Evolutionary conservation across 441 rosid genomes (phyloP), one percentile per base, ranked within the genome.

Genomic region (Gossypium schwendimanii): DNA sequence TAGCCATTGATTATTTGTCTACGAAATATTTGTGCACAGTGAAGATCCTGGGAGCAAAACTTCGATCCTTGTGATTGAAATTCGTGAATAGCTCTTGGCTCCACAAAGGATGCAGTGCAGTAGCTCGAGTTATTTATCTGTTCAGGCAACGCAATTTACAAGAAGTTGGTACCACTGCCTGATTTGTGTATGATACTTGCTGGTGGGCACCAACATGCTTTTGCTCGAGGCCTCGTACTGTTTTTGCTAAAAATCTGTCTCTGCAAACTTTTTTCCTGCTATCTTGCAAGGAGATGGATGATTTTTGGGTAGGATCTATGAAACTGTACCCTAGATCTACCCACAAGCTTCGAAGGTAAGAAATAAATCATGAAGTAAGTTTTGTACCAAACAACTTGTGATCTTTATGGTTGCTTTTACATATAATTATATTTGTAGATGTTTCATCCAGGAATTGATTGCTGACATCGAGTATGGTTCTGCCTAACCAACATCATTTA

Each of bases 301-400:
- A 62, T 73, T 70, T 61, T n/a, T 15, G 73, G 73, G 77, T 59
- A 39, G 79, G 78, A 64, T 47, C 50, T 53, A 23, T 79, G 55
- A 63, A 52, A 33, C 73, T 74, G 41, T 53, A 76, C 63, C 75
- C 65, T 21, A 57, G 14, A 18, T 44, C 78, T 71, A 41, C 76
- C 78, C 65, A 58, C 75, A 33, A 72, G 62, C 76, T 55, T 71
- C 69, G 5, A 74, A 74, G 86, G 86, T 80, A 75, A 66, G 70
- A 49, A 69, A 60, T 52, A 12, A 4, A 14, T 53, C 3, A 6
- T 24, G n/a, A 41, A 14, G 21, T 14, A 41, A 36, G 33, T 18
- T n/a, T 10, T 54, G 52, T 11, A 39, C 24, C 2, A 7, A 24
- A 9, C 24, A 45, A n/a, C 18, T 47, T 54, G 28, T 0, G 45